phyloP scores from a whole-genome alignment of 306 rosid genomes.

The Acacia crassicarpa region DNA sequence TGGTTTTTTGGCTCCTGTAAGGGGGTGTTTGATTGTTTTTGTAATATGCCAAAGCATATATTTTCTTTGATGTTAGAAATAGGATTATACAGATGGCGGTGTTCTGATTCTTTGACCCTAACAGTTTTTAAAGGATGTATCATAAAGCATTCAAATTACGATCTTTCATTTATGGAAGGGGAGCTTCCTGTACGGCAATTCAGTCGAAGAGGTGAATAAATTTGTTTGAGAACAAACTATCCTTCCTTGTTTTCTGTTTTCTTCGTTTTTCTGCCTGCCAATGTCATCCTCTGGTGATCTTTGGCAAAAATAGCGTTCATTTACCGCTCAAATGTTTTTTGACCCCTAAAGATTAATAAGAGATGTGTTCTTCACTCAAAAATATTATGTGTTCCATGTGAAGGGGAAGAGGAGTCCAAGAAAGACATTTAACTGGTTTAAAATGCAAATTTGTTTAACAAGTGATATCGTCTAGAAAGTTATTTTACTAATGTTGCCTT shows the following conservation, averaged over 20 bases:
- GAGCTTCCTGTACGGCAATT: slow-evolving; percentile 26
- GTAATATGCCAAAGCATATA: background rate
- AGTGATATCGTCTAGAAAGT: no score
- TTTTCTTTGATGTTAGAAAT: slow-evolving; percentile 23
- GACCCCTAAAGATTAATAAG: no score
- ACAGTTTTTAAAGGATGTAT: slow-evolving; percentile 34
- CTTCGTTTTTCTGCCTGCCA: background rate
- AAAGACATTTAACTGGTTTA: no score
- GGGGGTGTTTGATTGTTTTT: slow-evolving; percentile 9
- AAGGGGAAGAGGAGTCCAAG: no score
- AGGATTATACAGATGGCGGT: slow-evolving; percentile 28
- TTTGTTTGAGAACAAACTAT: background rate
- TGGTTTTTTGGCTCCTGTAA: background rate
- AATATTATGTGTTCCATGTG: no score
- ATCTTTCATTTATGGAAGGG: slow-evolving; percentile 47
- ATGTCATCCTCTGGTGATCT: background rate
- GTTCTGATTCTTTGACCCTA: slow-evolving; percentile 34
- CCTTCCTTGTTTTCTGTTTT: background rate
- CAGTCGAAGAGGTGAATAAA: slow-evolving; percentile 30
- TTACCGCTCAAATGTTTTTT: no score
- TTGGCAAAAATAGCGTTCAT: background rate
- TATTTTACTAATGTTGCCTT: no score
- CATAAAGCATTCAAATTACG: slow-evolving; percentile 7
- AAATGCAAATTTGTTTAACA: no score
- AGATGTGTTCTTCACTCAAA: no score